Percentiles rank a stretch among this genome's conserved stretches.
phyloP scores from a whole-genome alignment of 2,329 filamentous ascomycete species.

The Epichloe typhina region DNA sequence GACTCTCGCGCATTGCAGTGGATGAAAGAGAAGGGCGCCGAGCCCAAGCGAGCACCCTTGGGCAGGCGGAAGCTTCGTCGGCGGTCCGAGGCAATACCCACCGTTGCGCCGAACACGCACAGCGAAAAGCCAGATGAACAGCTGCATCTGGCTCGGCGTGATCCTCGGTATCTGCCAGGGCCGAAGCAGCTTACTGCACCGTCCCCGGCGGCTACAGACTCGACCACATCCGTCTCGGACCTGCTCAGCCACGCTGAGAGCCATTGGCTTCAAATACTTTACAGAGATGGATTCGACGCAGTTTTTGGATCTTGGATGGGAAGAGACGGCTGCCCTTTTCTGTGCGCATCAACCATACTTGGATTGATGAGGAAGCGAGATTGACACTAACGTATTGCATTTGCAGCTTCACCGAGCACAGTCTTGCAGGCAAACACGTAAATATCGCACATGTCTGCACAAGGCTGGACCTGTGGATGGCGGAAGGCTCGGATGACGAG shows the following conservation, averaged over 20 bases:
- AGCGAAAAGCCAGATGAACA: not conserved
- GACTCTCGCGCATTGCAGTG: not conserved
- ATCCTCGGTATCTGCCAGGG: not conserved
- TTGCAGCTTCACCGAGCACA: slow-evolving; percentile 13
- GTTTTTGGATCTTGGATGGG: slow-evolving; percentile 30
- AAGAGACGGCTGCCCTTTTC: slow-evolving; percentile 27
- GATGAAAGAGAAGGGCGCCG: slow-evolving; percentile 4
- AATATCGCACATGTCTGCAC: slow-evolving; percentile 17
- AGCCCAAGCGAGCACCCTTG: not conserved
- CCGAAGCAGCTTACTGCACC: not conserved
- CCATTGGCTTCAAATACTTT: slow-evolving; percentile 18
- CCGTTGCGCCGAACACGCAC: not conserved
- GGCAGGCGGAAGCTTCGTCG: slow-evolving; percentile 1
- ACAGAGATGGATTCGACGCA: slow-evolving; percentile 23
- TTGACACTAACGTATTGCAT: not conserved
- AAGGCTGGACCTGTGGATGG: slow-evolving; percentile 23
- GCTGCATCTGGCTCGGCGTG: not conserved
- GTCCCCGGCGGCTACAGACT: slow-evolving; percentile 1
- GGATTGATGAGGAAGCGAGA: not conserved
- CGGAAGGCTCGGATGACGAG: slow-evolving; percentile 10
- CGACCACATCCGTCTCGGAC: slow-evolving; percentile 2
- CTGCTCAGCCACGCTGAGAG: slow-evolving; percentile 6
- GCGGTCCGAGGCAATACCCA: not conserved
- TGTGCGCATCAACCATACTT: slow-evolving; percentile 15
- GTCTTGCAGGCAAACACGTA: slow-evolving; percentile 16